Percentiles rank a stretch among this genome's conserved stretches.
Conservation (phyloP, 208 protist genomes). For the Trichomonas gallinae region DNA sequence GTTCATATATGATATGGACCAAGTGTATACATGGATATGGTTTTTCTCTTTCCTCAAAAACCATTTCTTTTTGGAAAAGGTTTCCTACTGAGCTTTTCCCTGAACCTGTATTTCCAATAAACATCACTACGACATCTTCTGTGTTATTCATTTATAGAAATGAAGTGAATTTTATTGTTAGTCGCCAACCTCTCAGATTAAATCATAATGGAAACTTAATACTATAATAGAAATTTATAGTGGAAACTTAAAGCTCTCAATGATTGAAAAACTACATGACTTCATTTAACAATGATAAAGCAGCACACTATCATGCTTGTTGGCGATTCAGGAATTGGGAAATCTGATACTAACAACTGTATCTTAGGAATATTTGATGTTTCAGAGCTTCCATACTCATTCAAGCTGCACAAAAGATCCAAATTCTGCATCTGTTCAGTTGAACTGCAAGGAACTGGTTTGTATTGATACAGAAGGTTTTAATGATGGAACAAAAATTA, state of each 20-base stretch:
- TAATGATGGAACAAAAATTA: neutral
- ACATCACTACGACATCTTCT: neutral
- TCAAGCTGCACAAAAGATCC: neutral
- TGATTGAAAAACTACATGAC: too few relatives aligned
- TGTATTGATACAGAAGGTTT: neutral
- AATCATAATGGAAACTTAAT: too few relatives aligned
- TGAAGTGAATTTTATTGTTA: neutral
- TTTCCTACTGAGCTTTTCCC: neutral
- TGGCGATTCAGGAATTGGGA: too few relatives aligned
- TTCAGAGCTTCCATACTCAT: too few relatives aligned
- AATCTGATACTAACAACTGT: too few relatives aligned
- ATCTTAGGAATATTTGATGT: too few relatives aligned
- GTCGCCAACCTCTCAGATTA: too few relatives aligned
- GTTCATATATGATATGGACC: too few relatives aligned
- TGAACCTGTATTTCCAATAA: neutral
- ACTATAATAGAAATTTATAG: too few relatives aligned
- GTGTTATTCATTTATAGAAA: neutral
- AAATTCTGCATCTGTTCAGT: neutral
- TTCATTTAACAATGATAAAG: too few relatives aligned
- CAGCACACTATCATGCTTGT: too few relatives aligned
- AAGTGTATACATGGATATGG: neutral
- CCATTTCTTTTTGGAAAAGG: neutral
- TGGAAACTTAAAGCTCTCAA: too few relatives aligned
- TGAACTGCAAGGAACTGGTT: neutral
- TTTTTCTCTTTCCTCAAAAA: neutral